These are phyloP conservation scores for Hortaea sp. DNA, from an alignment of 2,329 filamentous ascomycete species.

Conservation along the genomic window DNA sequence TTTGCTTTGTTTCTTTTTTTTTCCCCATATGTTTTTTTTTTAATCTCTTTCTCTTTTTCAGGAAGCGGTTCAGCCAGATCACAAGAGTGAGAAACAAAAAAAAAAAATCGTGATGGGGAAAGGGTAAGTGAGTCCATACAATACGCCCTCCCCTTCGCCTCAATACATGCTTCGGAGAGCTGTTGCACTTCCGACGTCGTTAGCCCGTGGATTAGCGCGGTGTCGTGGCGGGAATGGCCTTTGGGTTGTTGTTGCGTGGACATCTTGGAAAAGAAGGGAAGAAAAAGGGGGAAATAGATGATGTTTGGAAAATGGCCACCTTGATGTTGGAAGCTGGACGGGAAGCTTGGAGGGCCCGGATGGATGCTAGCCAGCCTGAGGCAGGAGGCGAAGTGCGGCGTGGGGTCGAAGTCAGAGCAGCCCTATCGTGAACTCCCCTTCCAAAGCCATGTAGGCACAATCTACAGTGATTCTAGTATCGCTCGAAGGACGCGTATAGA, in stretches of 20 bases:
- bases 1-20: not conserved
- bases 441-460: too few relatives aligned
- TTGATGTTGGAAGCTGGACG: too few relatives aligned
- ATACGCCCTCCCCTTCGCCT: conserved; percentile 71
- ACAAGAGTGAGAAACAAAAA: not conserved
- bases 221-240: conserved; percentile 28
- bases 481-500: too few relatives aligned
- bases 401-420: too few relatives aligned
- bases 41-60: too few relatives aligned
- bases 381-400: too few relatives aligned
- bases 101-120: not conserved
- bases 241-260: conserved; percentile 12
- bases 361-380: too few relatives aligned
- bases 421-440: too few relatives aligned
- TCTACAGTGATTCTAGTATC: too few relatives aligned
- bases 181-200: conserved; percentile 53
- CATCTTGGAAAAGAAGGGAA: conserved; percentile 4
- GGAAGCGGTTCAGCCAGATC: not conserved
- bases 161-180: conserved; percentile 53
- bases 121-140: conserved; percentile 41
- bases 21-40: not conserved
- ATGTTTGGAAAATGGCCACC: not conserved
- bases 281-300: not conserved
- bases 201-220: conserved; percentile 42
- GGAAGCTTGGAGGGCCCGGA: too few relatives aligned